Evolutionary conservation across 495 filamentous ascomycete genomes (phyloP).

Genomic region (Tuber brumale): DNA sequence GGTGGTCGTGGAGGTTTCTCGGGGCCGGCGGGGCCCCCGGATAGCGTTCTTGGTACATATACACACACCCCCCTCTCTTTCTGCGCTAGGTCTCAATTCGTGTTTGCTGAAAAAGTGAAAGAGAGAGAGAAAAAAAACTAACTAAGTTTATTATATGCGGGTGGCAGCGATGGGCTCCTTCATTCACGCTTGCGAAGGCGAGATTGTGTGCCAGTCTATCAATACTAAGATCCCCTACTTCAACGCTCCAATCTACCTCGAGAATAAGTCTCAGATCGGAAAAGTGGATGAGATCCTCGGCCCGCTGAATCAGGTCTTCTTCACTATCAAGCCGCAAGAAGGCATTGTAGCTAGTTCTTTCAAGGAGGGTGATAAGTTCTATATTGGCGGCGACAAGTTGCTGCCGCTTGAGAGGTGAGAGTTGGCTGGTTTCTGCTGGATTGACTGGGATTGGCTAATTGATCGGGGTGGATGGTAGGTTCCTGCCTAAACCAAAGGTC

Average conservation of each 20-base stretch:
- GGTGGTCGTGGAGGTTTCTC: constrained; percentile 47
- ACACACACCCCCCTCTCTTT: constrained; percentile 8
- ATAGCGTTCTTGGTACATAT: constrained; percentile 55
- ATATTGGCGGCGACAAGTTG: constrained; percentile 88
- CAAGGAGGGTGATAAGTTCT: constrained; percentile 94
- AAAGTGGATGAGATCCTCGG: constrained; percentile 80
- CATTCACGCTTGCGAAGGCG: constrained; percentile 88
- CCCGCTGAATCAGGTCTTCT: constrained; percentile 91
- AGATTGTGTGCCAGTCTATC: constrained; percentile 87
- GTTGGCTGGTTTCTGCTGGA: not conserved
- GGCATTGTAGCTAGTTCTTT: constrained; percentile 92
- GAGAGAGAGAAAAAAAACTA: too few relatives aligned
- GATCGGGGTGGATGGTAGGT: constrained; percentile 46
- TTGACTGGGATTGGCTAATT: not conserved
- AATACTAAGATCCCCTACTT: constrained; percentile 97
- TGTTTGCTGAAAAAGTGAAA: constrained; percentile 2
- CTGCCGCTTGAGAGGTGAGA: constrained; percentile 76
- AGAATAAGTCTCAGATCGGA: constrained; percentile 92
- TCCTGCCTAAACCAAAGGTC: constrained; percentile 90
- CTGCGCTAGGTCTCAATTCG: not conserved
- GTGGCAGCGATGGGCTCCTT: constrained; percentile 79
- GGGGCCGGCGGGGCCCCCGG: constrained; percentile 60
- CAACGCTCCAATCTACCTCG: constrained; percentile 96
- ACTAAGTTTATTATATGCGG: constrained; percentile 36
- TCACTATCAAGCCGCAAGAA: constrained; percentile 93